Conservation (phyloP, 2,329 filamentous ascomycete species). For the Hypocrella siamensis region DNA sequence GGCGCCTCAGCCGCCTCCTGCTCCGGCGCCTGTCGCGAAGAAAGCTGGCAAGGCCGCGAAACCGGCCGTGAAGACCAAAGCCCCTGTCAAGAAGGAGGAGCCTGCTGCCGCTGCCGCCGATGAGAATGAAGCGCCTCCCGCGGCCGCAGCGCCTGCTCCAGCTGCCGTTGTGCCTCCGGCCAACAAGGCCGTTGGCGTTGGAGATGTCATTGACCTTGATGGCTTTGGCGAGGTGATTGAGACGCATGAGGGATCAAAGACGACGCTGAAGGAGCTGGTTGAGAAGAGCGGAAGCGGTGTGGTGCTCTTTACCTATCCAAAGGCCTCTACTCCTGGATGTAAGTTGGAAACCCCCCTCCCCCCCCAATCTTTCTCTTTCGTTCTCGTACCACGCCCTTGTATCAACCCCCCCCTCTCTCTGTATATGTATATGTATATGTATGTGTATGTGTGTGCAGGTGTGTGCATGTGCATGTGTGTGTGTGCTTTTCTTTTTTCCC, state of each 20-base stretch:
- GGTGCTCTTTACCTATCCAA: conserved; percentile 90
- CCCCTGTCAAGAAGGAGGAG: conserved; percentile 9
- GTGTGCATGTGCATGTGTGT: neutral
- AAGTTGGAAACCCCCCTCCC: conserved; percentile 31
- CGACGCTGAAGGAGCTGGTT: conserved; percentile 64
- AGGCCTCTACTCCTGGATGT: conserved; percentile 90
- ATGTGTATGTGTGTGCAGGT: too few relatives aligned
- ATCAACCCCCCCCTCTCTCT: too few relatives aligned
- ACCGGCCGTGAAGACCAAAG: conserved; percentile 17
- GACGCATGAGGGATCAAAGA: conserved; percentile 70
- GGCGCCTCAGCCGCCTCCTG: conserved; percentile 30
- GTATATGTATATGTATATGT: too few relatives aligned
- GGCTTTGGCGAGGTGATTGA: conserved; percentile 58
- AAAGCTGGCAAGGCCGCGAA: conserved; percentile 25
- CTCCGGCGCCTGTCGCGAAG: conserved; percentile 25
- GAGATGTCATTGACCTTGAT: conserved; percentile 39
- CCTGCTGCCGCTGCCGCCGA: neutral
- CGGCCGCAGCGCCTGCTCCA: neutral
- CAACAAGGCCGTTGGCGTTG: conserved; percentile 32
- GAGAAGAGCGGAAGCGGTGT: conserved; percentile 74
- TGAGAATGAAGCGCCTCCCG: conserved; percentile 2
- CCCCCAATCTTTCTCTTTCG: neutral
- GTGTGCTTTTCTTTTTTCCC: neutral
- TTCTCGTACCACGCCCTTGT: too few relatives aligned
- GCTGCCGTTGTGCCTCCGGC: conserved; percentile 8